Evolutionary conservation across 2,329 filamentous ascomycete species (phyloP).

Genomic region (Escovopsis sp.): DNA sequence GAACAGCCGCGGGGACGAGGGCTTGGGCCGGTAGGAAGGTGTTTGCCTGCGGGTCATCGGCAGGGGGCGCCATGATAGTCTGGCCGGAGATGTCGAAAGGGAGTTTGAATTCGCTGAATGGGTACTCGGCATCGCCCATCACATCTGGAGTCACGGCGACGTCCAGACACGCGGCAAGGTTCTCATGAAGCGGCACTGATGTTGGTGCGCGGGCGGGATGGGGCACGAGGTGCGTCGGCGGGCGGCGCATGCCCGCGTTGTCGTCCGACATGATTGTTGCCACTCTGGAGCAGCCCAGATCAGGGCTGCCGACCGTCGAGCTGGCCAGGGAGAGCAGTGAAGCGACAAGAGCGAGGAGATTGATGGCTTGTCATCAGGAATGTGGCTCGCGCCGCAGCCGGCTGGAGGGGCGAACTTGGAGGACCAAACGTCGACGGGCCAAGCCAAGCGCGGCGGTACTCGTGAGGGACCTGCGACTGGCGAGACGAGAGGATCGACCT

Average conservation of each 20-base stretch:
- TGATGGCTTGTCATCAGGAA: not conserved
- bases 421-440: no score
- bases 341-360: not conserved
- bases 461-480: no score
- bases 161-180: constrained; percentile 10
- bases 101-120: constrained; percentile 40
- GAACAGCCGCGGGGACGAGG: constrained; percentile 3
- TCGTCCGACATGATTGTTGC: constrained; percentile 15
- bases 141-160: constrained; percentile 9
- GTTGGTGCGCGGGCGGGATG: constrained; percentile 12
- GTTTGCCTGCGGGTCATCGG: constrained; percentile 17
- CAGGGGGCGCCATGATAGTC: constrained; percentile 6
- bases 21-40: constrained; percentile 19
- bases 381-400: not conserved
- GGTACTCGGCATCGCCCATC: constrained; percentile 27
- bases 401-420: no score
- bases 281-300: not conserved
- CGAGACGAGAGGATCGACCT: no score
- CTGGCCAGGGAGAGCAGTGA: not conserved
- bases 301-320: not conserved
- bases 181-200: constrained; percentile 12
- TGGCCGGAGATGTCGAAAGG: constrained; percentile 25
- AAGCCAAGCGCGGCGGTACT: no score
- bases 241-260: constrained; percentile 14
- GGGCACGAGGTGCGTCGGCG: constrained; percentile 16